Evolutionary conservation across 768 basidiomycete species (phyloP), one percentile per base, ranked within the genome.

Genomic region (Mycena belliarum): DNA sequence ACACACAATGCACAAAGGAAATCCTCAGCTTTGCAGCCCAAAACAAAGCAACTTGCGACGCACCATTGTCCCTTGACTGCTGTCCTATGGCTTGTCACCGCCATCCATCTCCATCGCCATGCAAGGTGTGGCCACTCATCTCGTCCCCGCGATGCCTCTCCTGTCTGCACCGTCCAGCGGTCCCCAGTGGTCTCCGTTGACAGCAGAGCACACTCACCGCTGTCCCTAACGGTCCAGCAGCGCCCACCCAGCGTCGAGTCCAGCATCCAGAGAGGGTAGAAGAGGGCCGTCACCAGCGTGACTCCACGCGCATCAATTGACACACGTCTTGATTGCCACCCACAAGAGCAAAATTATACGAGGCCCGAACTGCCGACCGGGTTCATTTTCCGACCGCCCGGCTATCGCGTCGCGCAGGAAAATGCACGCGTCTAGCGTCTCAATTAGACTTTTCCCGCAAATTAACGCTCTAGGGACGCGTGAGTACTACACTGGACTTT

Each of bases 221-320:
- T 9, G 15, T 14, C 11, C 3, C 8, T 38, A 23, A 11, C 12
- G 16, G 14, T 2, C 9, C 24, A 21, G 29, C 37, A 51, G 41
- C 48, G 23, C 32, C 21, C 16, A 15, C 33, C 15, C 16, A 15
- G n/a, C 55, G 28, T 2, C 35, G 46, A 38, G 33, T 40, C 18
- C 44, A 41, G 37, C 55, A 43, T 43, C 32, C 25, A 49, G 58
- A 49, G 46, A 48, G 45, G 46, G 41, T 25, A 29, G 25, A 41
- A 47, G 47, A 59, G 53, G 49, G 26, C 49, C 23, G 53, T 54
- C 59, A 54, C 52, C 29, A 32, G 24, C 28, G 59, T 60, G 59
- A 60, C 59, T 51, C 43, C 20, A 37, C 18, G n/a, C n/a, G 46
- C 47, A 49, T 57, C 49, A 50, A 50, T 57, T 58, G 56, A 24